phyloP scores from a whole-genome alignment of 139 green algal genomes.

The Coccomyxa sp. region DNA sequence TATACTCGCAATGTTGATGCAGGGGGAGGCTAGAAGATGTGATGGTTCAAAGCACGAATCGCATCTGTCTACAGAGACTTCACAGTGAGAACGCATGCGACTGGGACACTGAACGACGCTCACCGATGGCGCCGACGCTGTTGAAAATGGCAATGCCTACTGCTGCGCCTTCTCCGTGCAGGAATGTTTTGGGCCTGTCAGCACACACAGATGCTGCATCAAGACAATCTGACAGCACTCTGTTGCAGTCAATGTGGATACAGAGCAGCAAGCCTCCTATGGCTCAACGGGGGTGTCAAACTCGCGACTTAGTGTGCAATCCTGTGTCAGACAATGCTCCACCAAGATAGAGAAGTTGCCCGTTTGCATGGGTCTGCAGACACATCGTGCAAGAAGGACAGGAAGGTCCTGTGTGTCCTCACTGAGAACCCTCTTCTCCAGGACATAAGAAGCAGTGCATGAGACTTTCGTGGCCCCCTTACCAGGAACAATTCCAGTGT shows the following conservation, averaged over 20 bases:
- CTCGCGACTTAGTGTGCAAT: background rate
- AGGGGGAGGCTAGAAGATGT: background rate
- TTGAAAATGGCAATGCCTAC: constrained; percentile 1
- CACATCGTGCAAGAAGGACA: background rate
- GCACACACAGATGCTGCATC: background rate
- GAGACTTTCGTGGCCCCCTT: background rate
- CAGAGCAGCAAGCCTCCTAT: background rate
- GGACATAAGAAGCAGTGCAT: background rate
- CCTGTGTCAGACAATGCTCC: background rate
- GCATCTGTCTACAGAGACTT: background rate
- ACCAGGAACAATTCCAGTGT: too few species aligned
- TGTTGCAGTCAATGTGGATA: background rate
- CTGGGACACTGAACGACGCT: background rate
- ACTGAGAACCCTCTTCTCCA: background rate
- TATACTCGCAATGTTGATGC: too few species aligned
- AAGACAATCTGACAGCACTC: background rate
- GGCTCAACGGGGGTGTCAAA: too few species aligned
- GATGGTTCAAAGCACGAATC: background rate
- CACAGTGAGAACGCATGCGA: background rate
- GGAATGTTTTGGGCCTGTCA: background rate
- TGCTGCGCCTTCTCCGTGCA: background rate
- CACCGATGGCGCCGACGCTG: background rate
- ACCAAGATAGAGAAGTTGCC: background rate
- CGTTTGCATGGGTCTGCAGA: background rate
- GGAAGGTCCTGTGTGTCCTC: background rate